Evolutionary conservation across 345 rosid species (phyloP).

Genomic region (Euphorbia tirucalli): DNA sequence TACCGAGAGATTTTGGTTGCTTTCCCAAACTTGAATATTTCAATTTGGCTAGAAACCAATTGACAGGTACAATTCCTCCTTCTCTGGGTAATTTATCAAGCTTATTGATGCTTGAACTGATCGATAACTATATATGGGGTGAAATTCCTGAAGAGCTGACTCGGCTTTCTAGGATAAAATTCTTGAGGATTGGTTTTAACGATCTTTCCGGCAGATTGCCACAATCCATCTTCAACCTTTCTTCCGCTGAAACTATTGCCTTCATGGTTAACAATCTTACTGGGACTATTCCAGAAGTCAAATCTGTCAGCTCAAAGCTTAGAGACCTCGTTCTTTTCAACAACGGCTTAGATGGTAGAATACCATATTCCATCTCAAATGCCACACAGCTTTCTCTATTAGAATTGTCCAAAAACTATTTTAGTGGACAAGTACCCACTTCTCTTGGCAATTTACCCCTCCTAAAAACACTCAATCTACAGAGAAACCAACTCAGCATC

Average conservation of each 20-base stretch:
- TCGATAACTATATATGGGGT: neutral
- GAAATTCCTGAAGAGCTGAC: neutral
- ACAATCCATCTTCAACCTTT: neutral
- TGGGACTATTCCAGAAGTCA: neutral
- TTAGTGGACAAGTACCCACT: neutral
- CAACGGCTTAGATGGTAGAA: neutral
- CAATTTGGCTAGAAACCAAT: neutral
- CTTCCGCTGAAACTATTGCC: neutral
- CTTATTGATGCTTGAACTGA: neutral
- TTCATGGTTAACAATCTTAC: neutral
- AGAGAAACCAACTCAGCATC: neutral
- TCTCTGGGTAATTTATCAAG: neutral
- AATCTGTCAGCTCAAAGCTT: neutral
- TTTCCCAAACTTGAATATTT: neutral
- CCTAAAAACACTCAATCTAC: neutral
- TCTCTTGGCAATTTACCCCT: neutral
- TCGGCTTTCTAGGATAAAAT: neutral
- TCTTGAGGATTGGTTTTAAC: neutral
- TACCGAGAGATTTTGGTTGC: neutral
- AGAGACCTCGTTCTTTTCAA: neutral
- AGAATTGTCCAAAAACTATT: neutral
- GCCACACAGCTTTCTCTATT: neutral
- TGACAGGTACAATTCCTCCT: neutral
- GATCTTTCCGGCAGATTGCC: slow-evolving; percentile 2
- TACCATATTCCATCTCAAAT: neutral